These are phyloP conservation scores for Calonectria hawksworthii DNA, from an alignment of 2,329 filamentous ascomycete genomes.

Conservation along the genomic window DNA sequence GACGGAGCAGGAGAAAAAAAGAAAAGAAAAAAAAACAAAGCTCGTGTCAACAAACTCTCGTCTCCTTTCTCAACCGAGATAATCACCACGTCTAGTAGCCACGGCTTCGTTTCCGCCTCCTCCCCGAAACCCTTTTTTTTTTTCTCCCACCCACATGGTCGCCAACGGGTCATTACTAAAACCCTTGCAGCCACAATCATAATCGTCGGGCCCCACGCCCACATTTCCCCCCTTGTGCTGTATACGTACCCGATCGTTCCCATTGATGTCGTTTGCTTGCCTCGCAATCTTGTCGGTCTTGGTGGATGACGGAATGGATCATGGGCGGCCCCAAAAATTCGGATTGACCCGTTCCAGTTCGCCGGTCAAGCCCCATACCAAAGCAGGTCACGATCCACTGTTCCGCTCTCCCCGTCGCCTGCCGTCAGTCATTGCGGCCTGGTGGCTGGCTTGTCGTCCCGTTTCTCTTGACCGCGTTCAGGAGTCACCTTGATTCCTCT, in stretches of 20 bases:
- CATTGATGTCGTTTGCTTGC: conserved; percentile 20
- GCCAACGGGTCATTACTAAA: conserved; percentile 22
- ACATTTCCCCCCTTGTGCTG: conserved; percentile 24
- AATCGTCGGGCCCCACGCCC: conserved; percentile 12
- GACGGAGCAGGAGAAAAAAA: not conserved
- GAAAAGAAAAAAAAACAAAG: not conserved
- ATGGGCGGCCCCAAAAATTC: conserved; percentile 7
- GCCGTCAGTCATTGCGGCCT: not conserved
- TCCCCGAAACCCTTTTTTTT: conserved; percentile 26
- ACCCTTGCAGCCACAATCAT: conserved; percentile 20
- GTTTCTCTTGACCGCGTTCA: not conserved
- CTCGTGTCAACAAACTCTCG: conserved; percentile 5
- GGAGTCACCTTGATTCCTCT: not conserved
- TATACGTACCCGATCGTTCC: conserved; percentile 34
- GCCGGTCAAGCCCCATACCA: conserved; percentile 13
- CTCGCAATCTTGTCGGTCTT: conserved; percentile 19
- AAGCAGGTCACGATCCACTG: conserved; percentile 18
- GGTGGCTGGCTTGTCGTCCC: not conserved
- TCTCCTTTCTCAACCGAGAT: conserved; percentile 18
- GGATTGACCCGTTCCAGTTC: conserved; percentile 14
- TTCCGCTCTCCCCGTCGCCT: not conserved
- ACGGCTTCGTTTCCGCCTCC: conserved; percentile 4
- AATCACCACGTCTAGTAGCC: conserved; percentile 18
- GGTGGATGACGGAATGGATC: conserved; percentile 4
- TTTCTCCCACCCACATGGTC: conserved; percentile 17